Evolutionary conservation across 2,329 filamentous ascomycete species (phyloP).

Genomic region (Scedosporium apiospermum): DNA sequence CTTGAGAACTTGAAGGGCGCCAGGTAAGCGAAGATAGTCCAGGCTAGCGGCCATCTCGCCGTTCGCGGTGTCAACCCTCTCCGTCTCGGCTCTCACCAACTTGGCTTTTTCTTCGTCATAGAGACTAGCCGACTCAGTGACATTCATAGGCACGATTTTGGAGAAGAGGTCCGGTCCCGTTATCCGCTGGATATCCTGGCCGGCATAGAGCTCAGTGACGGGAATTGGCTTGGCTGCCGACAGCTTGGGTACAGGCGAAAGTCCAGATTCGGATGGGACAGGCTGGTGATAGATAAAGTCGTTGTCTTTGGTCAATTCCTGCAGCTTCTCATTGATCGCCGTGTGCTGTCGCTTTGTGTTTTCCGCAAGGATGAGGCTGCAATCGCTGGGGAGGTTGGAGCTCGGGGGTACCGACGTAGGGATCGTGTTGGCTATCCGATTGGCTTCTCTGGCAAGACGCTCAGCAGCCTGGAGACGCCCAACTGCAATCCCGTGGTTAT

Average conservation of each 20-base stretch:
- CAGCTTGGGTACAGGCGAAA: conserved; percentile 77
- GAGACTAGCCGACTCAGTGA: conserved; percentile 91
- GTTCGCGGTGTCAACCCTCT: conserved; percentile 85
- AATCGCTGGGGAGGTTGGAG: conserved; percentile 77
- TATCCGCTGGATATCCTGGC: conserved; percentile 93
- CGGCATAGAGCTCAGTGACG: conserved; percentile 91
- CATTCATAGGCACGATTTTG: conserved; percentile 90
- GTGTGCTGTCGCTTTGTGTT: conserved; percentile 74
- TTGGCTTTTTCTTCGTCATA: conserved; percentile 99
- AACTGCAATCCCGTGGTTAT: conserved; percentile 77
- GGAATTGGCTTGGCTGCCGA: conserved; percentile 95
- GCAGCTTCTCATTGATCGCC: conserved; percentile 71
- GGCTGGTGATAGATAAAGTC: conserved; percentile 97
- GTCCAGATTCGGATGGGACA: conserved; percentile 73
- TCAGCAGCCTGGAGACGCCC: conserved; percentile 77
- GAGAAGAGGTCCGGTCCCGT: conserved; percentile 96
- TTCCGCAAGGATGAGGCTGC: conserved; percentile 63
- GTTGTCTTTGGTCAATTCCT: conserved; percentile 77
- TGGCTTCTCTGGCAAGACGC: conserved; percentile 66
- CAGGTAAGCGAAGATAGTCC: conserved; percentile 85
- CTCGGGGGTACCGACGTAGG: conserved; percentile 69
- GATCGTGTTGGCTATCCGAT: conserved; percentile 66
- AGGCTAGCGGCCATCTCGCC: conserved; percentile 92
- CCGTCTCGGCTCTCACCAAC: conserved; percentile 82
- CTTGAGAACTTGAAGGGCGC: conserved; percentile 82